These are phyloP conservation scores for Urtica urens DNA, from an alignment of 306 rosid genomes.

Conservation along the genomic window DNA sequence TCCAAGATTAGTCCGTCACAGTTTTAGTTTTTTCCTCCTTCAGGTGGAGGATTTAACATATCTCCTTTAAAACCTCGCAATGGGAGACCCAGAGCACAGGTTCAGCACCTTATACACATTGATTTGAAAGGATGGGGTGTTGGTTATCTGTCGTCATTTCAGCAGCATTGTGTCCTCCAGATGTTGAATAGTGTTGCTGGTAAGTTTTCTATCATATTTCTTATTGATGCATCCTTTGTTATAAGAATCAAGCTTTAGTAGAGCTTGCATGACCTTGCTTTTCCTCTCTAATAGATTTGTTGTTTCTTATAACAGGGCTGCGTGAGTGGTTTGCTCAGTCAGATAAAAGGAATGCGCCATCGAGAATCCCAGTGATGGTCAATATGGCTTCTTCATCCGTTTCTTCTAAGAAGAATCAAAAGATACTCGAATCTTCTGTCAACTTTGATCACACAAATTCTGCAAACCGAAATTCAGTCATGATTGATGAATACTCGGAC, in stretches of 20 bases:
- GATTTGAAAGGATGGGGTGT: conserved; percentile 99
- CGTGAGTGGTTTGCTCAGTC: conserved; percentile 96
- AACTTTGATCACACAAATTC: conserved; percentile 52
- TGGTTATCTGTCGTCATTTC: conserved; percentile 80
- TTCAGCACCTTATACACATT: conserved; percentile 98
- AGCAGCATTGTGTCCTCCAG: conserved; percentile 97
- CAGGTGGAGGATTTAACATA: conserved; percentile 96
- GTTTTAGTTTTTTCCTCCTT: conserved; percentile 14
- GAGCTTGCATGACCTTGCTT: neutral
- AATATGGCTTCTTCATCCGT: conserved; percentile 83
- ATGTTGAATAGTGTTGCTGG: conserved; percentile 96
- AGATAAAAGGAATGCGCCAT: conserved; percentile 89
- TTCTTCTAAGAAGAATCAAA: conserved; percentile 58
- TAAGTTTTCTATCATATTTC: conserved; percentile 11
- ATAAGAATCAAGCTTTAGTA: neutral
- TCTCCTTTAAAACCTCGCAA: conserved; percentile 85
- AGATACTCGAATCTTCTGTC: conserved; percentile 43
- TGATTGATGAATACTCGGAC: conserved; percentile 93
- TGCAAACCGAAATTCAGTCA: conserved; percentile 61
- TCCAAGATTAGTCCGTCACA: neutral
- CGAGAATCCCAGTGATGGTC: conserved; percentile 98
- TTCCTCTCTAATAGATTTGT: neutral
- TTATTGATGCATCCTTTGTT: neutral
- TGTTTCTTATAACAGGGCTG: conserved; percentile 44
- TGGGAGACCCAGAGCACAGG: conserved; percentile 95